Evolutionary conservation across 1,139 yeast species (phyloP), one percentile per base, ranked within the genome.

Genomic region (Yamadazyma pseudoaaseri): DNA sequence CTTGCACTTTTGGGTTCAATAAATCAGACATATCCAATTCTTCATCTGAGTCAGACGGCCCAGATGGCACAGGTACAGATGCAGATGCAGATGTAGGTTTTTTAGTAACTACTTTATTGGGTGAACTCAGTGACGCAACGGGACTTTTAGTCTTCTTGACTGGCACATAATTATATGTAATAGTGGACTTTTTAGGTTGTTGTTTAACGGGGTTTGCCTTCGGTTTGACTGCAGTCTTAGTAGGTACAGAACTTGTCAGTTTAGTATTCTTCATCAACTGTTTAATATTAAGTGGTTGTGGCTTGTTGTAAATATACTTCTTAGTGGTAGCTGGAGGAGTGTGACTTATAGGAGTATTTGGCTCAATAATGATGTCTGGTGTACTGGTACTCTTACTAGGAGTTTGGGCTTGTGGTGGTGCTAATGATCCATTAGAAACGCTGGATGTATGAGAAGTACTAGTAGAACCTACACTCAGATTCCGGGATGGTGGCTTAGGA

Each of bases 1-100:
- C 76, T 21, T 94, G 95, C 6, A 92, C 89, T 27, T 65, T 62
- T 39, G 77, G 80, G 41, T 79, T 85, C 3, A 79, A 73, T 3
- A 54, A 38, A 22, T 46, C 38, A 12, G 40, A 37, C 30, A 42
- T 49, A 22, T 49, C 46, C 4, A 45, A 32, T n/a, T 42, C 52
- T 24, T 45, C 51, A 10, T 36, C 42, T 16, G 33, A 13, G 54
- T 53, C 23, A 60, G 56, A 31, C 43, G 39, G 16, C 20, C 35
- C 21, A 10, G 7, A 6, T 22, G 25, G 13, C 6, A n/a, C n/a
- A 9, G 25, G 12, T 22, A 10, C n/a, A 12, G 25, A 11, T 8
- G 25, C 12, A 9, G 13, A 8, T 6, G 13, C 6, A 7, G 13
- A 6, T 6, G 12, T 16, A 14, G 16, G 20, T 20, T 20, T 10